phyloP scores from a whole-genome alignment of 2,329 filamentous ascomycete genomes.

The Aureobasidium zeae region DNA sequence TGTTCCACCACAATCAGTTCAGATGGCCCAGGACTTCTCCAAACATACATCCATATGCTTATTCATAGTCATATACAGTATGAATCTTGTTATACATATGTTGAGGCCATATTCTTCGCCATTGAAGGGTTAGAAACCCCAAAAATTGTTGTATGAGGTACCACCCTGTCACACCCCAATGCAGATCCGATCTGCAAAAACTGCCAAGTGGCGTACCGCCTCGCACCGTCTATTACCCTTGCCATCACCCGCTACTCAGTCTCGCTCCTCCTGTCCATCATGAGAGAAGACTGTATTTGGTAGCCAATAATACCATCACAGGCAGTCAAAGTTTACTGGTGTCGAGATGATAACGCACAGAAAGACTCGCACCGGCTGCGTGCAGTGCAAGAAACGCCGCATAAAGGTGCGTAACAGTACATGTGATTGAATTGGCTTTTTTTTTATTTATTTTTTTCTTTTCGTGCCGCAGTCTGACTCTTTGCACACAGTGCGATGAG shows the following conservation, averaged over 20 bases:
- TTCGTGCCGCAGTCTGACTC: background rate
- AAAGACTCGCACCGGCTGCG: constrained; percentile 20
- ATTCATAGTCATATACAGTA: too few species aligned
- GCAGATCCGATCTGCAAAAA: background rate
- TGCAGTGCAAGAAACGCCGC: constrained; percentile 21
- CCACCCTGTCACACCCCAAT: background rate
- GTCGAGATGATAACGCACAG: constrained; percentile 18
- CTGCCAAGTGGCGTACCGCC: constrained; percentile 12
- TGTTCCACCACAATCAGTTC: too few species aligned
- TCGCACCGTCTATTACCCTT: constrained; percentile 13
- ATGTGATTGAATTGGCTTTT: too few species aligned
- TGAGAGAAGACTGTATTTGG: constrained; percentile 12
- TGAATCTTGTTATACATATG: too few species aligned
- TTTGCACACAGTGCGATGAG: constrained; percentile 17
- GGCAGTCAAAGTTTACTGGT: background rate
- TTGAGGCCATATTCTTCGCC: too few species aligned
- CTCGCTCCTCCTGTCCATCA: constrained; percentile 2
- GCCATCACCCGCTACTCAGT: constrained; percentile 2
- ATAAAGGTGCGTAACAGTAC: constrained; percentile 20
- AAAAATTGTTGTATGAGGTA: background rate
- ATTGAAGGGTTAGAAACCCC: too few species aligned
- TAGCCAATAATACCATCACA: background rate
- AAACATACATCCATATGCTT: too few species aligned
- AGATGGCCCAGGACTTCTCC: too few species aligned
- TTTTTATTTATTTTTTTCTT: too few species aligned